A percentile compares a stretch with the other conserved stretches of the same genome.
phyloP scores from a whole-genome alignment of 2,329 filamentous ascomycete species.

The Colletotrichum somersetense region DNA sequence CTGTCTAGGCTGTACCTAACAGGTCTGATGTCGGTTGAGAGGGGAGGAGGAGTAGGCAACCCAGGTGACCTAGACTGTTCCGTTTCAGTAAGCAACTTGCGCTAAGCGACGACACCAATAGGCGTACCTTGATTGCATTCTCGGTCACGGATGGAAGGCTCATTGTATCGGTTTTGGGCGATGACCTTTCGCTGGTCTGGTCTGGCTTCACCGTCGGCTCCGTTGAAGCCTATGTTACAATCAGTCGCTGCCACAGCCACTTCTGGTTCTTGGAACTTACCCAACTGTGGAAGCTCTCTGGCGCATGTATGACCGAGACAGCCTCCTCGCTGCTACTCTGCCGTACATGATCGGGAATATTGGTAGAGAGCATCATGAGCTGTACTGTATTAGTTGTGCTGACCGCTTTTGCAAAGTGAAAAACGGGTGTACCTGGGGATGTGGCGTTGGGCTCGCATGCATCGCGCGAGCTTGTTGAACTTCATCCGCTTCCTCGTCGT shows the following conservation, averaged over 20 bases:
- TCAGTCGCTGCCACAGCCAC: slow-evolving; percentile 43
- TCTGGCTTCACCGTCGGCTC: slow-evolving; percentile 54
- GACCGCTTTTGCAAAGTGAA: not conserved
- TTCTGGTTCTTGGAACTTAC: slow-evolving; percentile 60
- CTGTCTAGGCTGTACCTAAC: slow-evolving; percentile 74
- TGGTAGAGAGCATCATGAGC: slow-evolving; percentile 68
- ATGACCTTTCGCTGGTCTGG: slow-evolving; percentile 52
- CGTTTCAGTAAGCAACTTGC: slow-evolving; percentile 9
- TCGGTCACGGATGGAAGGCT: slow-evolving; percentile 53
- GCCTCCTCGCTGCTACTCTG: slow-evolving; percentile 79
- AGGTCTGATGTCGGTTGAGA: slow-evolving; percentile 80
- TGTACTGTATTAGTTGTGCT: slow-evolving; percentile 44
- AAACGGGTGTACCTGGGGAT: slow-evolving; percentile 53
- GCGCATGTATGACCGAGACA: slow-evolving; percentile 91
- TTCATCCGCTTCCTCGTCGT: slow-evolving; percentile 79
- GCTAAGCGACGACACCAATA: not conserved
- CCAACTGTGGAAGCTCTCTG: slow-evolving; percentile 85
- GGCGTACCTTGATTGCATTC: slow-evolving; percentile 53
- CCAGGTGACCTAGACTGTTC: slow-evolving; percentile 51
- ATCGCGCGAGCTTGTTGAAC: slow-evolving; percentile 57
- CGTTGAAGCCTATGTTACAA: slow-evolving; percentile 55
- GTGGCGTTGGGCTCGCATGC: slow-evolving; percentile 52
- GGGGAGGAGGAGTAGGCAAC: slow-evolving; percentile 74
- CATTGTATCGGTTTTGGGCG: slow-evolving; percentile 55
- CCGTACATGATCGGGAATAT: slow-evolving; percentile 68